Base-by-base conservation (phyloP, 371 early-diverging fungal genomes). In the Circinella minor region DNA sequence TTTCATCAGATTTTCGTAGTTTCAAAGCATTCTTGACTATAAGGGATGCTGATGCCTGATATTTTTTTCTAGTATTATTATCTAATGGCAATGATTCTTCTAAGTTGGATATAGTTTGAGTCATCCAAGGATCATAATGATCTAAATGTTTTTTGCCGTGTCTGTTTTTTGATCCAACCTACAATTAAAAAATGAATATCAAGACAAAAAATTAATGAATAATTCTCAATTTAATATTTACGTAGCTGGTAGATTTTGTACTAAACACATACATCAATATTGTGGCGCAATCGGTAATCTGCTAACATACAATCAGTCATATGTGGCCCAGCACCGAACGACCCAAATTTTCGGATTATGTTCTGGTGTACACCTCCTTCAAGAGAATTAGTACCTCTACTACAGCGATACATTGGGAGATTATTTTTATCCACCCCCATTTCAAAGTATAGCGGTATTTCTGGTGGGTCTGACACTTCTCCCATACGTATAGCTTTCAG, bases 301-400 rank as follows among this genome's bases (percentile, higher is more conserved):
- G 57, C 57, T 27, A 57, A n/a, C 27, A 27, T 27, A n/a, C 57
- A 57, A 6, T 57, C 34, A 2, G 57, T 57, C 57, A 27, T 27
- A 27, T 57, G 57, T 57, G 57, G 57, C 1, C 57, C 57, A 27
- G 57, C 57, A 10, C 57, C 34, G 27, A 57, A 57, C 8, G 57
- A 27, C 2, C 34, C 27, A 14, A 57, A 57, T 4, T 57, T 57
- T 4, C 57, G 57, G 6, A 57, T 57, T 18, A 57, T 57, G 14
- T 57, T 57, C 6, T 57, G 57, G 34, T 57, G 57, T 1, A 57
- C 57, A n/a, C 57, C 57, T 6, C 57, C 57, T 57, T 57, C 57
- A 7, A 57, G 57, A 10, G 57, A 57, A n/a, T 57, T 57, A 6
- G 57, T 57, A 27, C 57, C 57, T 6, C 57, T 18, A 34, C 57